A percentile compares a stretch with the other conserved stretches of the same genome.
Evolutionary conservation across 768 basidiomycete species (phyloP).

Genomic region (Artomyces pyxidatus): DNA sequence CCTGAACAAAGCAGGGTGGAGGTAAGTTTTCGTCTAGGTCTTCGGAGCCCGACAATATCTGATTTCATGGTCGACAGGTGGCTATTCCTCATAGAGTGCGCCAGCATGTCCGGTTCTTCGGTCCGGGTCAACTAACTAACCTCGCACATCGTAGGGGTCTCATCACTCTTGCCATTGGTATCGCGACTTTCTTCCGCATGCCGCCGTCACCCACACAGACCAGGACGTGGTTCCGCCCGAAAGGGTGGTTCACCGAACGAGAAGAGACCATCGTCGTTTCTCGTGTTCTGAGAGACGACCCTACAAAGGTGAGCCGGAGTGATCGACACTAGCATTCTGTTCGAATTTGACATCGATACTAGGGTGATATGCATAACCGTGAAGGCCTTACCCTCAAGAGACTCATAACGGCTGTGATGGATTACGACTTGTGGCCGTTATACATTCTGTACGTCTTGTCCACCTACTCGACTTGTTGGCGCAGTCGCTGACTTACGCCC

Average conservation of each 20-base stretch:
- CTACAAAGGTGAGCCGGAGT: slow-evolving; percentile 35
- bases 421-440: slow-evolving; percentile 61
- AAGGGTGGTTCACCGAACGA: slow-evolving; percentile 56
- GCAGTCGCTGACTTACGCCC: neutral
- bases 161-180: slow-evolving; percentile 37
- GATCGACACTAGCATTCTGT: neutral
- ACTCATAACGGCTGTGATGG: slow-evolving; percentile 46
- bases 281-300: slow-evolving; percentile 56
- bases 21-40: slow-evolving; percentile 21
- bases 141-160: slow-evolving; percentile 28
- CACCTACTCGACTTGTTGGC: neutral
- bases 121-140: slow-evolving; percentile 30
- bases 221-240: slow-evolving; percentile 41
- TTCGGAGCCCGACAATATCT: neutral
- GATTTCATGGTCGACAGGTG: slow-evolving; percentile 26
- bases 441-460: slow-evolving; percentile 37
- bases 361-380: slow-evolving; percentile 67
- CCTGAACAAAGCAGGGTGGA: slow-evolving; percentile 44
- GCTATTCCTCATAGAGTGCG: slow-evolving; percentile 49
- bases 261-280: slow-evolving; percentile 46
- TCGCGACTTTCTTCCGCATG: slow-evolving; percentile 44
- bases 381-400: slow-evolving; percentile 44
- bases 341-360: neutral
- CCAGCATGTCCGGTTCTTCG: slow-evolving; percentile 38
- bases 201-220: slow-evolving; percentile 56